Evolutionary conservation across 2,329 filamentous ascomycete genomes (phyloP).

Genomic region (Pestalotiopsis sp.): DNA sequence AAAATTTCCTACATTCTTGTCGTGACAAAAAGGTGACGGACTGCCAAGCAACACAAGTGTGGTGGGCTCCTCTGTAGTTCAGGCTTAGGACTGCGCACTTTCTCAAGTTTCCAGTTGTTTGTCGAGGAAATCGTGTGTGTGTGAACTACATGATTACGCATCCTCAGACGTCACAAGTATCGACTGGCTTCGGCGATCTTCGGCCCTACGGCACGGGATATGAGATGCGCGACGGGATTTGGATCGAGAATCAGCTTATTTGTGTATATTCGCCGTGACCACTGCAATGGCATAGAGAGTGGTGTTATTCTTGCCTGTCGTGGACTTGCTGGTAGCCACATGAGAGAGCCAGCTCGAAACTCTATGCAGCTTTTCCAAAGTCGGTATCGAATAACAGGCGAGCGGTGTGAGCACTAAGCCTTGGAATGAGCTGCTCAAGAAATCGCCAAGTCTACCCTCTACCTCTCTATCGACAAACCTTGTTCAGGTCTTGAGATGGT

Average conservation of each 20-base stretch:
- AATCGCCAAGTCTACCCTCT: background rate
- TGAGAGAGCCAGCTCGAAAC: too few species aligned
- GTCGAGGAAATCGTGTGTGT: background rate
- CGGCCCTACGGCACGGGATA: background rate
- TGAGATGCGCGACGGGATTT: background rate
- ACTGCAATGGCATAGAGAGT: background rate
- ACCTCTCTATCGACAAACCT: background rate
- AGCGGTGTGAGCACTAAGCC: background rate
- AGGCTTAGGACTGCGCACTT: background rate
- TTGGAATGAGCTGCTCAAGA: background rate
- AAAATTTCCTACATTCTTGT: too few species aligned
- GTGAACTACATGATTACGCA: background rate
- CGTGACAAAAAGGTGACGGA: too few species aligned
- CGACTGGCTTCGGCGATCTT: background rate
- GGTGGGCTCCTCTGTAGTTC: background rate
- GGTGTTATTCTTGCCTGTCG: background rate
- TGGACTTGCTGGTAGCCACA: too few species aligned
- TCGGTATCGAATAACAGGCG: background rate
- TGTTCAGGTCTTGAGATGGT: background rate
- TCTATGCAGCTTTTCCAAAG: background rate
- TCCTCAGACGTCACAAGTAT: background rate
- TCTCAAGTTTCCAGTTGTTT: background rate
- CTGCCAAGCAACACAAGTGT: too few species aligned
- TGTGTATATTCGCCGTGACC: background rate
- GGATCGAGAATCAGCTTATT: background rate